phyloP scores from a whole-genome alignment of 192 early-diverging fungal species.

The Entomortierella lignicola region DNA sequence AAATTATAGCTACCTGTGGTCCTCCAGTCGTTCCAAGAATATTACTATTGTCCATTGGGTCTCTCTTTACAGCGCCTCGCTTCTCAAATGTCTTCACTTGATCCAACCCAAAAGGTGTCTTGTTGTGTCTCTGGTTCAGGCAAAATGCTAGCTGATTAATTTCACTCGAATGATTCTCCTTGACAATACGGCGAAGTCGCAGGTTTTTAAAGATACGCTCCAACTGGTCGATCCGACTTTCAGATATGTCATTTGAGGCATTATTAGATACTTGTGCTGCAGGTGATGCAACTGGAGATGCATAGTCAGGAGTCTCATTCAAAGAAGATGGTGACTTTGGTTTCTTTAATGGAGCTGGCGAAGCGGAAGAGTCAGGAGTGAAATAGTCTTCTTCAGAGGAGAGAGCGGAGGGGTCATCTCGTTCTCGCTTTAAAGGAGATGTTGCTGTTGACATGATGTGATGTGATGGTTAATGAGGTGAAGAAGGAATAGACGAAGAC shows the following conservation, averaged over 20 bases:
- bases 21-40: slow-evolving; percentile 79
- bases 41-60: slow-evolving; percentile 76
- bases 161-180: slow-evolving; percentile 87
- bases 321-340: slow-evolving; percentile 27
- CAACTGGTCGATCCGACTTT: slow-evolving; percentile 24
- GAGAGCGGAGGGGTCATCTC: slow-evolving; percentile 18
- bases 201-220: slow-evolving; percentile 78
- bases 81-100: slow-evolving; percentile 76
- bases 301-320: not conserved
- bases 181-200: slow-evolving; percentile 85
- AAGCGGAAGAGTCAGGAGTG: slow-evolving; percentile 42
- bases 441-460: slow-evolving; percentile 29
- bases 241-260: not conserved
- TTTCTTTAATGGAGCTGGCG: slow-evolving; percentile 39
- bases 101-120: slow-evolving; percentile 61
- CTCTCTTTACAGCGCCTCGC: slow-evolving; percentile 74
- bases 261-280: not conserved
- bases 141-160: slow-evolving; percentile 82
- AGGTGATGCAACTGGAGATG: not conserved
- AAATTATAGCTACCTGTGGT: slow-evolving; percentile 70
- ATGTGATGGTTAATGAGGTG: not conserved
- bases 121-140: slow-evolving; percentile 71
- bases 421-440: slow-evolving; percentile 40
- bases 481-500: not conserved
- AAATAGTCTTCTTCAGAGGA: slow-evolving; percentile 47